Evolutionary conservation across 1,139 yeast species (phyloP).

Genomic region (Chernovozyma sophiae-reginae): DNA sequence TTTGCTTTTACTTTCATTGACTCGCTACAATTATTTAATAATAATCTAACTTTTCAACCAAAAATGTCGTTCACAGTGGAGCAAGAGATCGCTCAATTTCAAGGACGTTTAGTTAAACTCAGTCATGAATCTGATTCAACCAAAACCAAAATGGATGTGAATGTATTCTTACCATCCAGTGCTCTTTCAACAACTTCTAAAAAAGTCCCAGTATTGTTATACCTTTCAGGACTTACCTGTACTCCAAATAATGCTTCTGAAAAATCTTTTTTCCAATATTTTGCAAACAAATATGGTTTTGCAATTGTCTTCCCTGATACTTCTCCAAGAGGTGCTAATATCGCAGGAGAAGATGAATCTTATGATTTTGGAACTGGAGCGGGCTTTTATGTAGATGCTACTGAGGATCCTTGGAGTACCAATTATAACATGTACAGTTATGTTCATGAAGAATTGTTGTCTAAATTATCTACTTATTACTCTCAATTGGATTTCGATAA

Average conservation of each 20-base stretch:
- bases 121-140: slow-evolving; percentile 66
- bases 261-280: slow-evolving; percentile 82
- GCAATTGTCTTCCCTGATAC: slow-evolving; percentile 94
- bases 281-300: slow-evolving; percentile 78
- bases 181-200: slow-evolving; percentile 23
- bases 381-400: slow-evolving; percentile 88
- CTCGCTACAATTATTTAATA: too few species aligned
- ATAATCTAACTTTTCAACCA: too few species aligned
- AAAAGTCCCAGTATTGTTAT: slow-evolving; percentile 68
- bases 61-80: slow-evolving; percentile 55
- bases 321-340: slow-evolving; percentile 89
- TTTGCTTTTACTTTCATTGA: too few species aligned
- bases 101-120: slow-evolving; percentile 73
- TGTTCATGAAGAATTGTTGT: slow-evolving; percentile 69
- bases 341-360: slow-evolving; percentile 75
- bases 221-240: slow-evolving; percentile 88
- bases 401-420: slow-evolving; percentile 61
- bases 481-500: slow-evolving; percentile 52
- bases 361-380: slow-evolving; percentile 97
- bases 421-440: slow-evolving; percentile 87
- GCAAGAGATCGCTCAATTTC: slow-evolving; percentile 61
- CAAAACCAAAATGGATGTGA: slow-evolving; percentile 75
- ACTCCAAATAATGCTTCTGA: slow-evolving; percentile 94
- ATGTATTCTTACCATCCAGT: slow-evolving; percentile 71
- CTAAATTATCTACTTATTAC: slow-evolving; percentile 39